Evolutionary conservation across 2,329 filamentous ascomycete genomes (phyloP).

Genomic region (Fusarium beomiforme): DNA sequence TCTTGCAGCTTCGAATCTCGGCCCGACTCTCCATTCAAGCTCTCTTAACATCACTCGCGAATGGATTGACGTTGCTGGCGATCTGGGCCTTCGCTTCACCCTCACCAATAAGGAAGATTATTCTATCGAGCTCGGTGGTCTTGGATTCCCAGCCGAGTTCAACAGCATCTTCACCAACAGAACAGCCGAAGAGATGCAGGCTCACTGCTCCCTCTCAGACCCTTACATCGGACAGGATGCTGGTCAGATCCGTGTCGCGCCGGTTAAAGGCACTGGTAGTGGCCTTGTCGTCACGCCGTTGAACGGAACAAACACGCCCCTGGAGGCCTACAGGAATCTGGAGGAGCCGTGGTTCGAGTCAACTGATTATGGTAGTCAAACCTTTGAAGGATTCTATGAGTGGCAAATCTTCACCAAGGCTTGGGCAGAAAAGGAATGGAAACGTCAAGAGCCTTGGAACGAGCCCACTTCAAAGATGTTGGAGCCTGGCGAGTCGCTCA

Average conservation of each 20-base stretch:
- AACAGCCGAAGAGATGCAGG: conserved; percentile 57
- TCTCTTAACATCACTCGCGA: conserved; percentile 60
- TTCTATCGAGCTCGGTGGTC: conserved; percentile 62
- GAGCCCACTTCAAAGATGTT: conserved; percentile 58
- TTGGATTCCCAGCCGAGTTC: conserved; percentile 69
- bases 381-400: conserved; percentile 69
- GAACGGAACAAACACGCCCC: conserved; percentile 51
- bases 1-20: conserved; percentile 54
- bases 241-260: conserved; percentile 64
- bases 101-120: conserved; percentile 55
- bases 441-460: conserved; percentile 63
- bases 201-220: conserved; percentile 64
- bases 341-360: conserved; percentile 53
- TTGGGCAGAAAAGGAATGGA: conserved; percentile 67
- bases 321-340: conserved; percentile 67
- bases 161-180: conserved; percentile 70
- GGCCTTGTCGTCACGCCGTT: conserved; percentile 66
- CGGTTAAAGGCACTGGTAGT: conserved; percentile 61
- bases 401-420: conserved; percentile 66
- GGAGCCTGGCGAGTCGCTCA: conserved; percentile 54
- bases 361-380: conserved; percentile 61
- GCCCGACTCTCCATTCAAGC: conserved; percentile 52
- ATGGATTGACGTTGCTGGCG: conserved; percentile 60
- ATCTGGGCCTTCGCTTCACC: conserved; percentile 63
- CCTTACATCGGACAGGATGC: conserved; percentile 70